Conservation (phyloP, 108 stramenopile genomes). For the Pseudonitzschia multistriata region DNA sequence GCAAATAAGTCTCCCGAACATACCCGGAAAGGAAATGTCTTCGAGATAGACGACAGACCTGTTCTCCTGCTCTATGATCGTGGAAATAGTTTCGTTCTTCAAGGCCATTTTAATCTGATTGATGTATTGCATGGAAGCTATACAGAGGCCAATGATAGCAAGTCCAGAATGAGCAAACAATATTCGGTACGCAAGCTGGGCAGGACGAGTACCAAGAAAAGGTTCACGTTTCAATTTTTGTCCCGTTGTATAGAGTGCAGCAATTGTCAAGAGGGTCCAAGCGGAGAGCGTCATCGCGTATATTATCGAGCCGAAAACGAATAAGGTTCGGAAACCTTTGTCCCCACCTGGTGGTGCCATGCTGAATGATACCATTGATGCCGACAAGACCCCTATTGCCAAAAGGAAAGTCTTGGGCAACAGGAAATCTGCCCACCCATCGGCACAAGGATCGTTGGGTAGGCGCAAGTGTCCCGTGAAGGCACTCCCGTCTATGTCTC, state of each 20-base stretch:
- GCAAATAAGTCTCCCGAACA: slow-evolving; percentile 66
- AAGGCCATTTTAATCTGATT: not conserved
- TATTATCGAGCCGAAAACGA: not conserved
- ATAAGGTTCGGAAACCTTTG: slow-evolving; percentile 7
- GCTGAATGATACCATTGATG: slow-evolving; percentile 42
- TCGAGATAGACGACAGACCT: slow-evolving; percentile 36
- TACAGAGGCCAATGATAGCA: slow-evolving; percentile 29
- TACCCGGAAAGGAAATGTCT: slow-evolving; percentile 58
- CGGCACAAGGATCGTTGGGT: slow-evolving; percentile 64
- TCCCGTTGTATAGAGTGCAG: slow-evolving; percentile 56
- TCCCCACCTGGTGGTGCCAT: slow-evolving; percentile 31
- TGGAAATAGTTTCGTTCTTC: not conserved
- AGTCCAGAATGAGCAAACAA: slow-evolving; percentile 38
- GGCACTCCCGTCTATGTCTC: slow-evolving; percentile 70
- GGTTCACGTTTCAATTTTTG: slow-evolving; percentile 55
- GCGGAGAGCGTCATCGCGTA: slow-evolving; percentile 36
- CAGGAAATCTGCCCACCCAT: slow-evolving; percentile 70
- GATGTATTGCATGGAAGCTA: slow-evolving; percentile 30
- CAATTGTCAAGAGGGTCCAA: slow-evolving; percentile 55
- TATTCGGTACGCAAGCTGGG: slow-evolving; percentile 77
- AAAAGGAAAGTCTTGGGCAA: slow-evolving; percentile 61
- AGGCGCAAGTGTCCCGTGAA: slow-evolving; percentile 42
- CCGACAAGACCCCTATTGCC: slow-evolving; percentile 44
- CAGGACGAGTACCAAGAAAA: slow-evolving; percentile 77
- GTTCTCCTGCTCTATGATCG: slow-evolving; percentile 12